phyloP scores from a whole-genome alignment of 2,329 filamentous ascomycete species.

The Fusarium sp. region DNA sequence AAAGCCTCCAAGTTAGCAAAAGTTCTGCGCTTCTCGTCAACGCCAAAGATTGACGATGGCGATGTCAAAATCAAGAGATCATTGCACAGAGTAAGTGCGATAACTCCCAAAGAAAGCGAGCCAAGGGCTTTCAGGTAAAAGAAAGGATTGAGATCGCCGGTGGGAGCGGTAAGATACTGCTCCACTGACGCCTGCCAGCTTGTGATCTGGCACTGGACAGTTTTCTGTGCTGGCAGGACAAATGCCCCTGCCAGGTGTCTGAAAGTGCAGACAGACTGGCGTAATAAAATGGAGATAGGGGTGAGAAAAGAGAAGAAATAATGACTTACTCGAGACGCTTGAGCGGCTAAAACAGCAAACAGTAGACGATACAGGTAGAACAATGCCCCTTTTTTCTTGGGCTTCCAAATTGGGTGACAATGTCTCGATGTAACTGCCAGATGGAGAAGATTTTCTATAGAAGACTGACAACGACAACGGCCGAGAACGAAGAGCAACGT shows the following conservation, averaged over 20 bases:
- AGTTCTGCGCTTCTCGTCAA: conserved; percentile 50
- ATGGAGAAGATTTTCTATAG: conserved; percentile 22
- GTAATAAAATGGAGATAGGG: conserved; percentile 9
- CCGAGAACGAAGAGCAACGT: conserved; percentile 18
- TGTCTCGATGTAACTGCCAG: conserved; percentile 26
- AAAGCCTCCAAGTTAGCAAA: conserved; percentile 51
- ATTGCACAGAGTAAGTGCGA: neutral
- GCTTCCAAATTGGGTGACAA: conserved; percentile 42
- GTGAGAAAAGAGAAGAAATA: conserved; percentile 14
- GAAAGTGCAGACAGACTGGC: neutral
- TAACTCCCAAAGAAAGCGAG: conserved; percentile 1
- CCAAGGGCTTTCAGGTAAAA: neutral
- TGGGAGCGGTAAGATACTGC: neutral
- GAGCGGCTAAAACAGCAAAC: conserved; percentile 54
- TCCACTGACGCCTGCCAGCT: neutral
- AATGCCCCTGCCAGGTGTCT: conserved; percentile 8
- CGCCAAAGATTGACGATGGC: conserved; percentile 38
- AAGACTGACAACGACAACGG: conserved; percentile 23
- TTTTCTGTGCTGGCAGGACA: neutral
- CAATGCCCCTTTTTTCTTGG: conserved; percentile 48
- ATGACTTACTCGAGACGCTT: conserved; percentile 52
- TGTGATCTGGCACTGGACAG: no score
- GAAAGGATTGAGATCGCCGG: neutral
- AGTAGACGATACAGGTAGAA: conserved; percentile 56
- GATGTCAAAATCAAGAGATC: neutral